These are phyloP conservation scores for Gnaphalium uliginosum DNA, from an alignment of 129 eudicot genomes.

Conservation along the genomic window DNA sequence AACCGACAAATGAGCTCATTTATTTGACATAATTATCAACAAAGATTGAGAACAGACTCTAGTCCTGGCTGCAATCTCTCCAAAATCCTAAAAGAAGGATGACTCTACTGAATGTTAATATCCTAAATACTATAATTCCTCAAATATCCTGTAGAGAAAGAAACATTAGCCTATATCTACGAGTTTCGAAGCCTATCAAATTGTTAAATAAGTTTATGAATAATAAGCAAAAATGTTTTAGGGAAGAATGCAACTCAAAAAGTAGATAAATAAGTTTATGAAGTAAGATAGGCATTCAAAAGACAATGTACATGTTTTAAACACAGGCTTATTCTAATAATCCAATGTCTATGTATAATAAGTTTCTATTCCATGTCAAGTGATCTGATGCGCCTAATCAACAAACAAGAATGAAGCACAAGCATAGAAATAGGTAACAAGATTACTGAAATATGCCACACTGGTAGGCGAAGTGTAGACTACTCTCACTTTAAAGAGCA, in stretches of 20 bases:
- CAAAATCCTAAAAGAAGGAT: not conserved
- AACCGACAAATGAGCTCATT: not conserved
- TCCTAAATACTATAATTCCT: not conserved
- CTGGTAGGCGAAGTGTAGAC: not conserved
- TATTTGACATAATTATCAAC: not conserved
- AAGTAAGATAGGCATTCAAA: not conserved
- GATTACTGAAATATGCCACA: not conserved
- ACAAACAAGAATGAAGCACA: not conserved
- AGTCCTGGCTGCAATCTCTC: constrained; percentile 1
- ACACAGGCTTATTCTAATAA: not conserved
- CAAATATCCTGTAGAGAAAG: not conserved
- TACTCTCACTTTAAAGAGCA: not conserved
- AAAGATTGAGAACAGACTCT: not conserved
- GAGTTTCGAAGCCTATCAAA: not conserved
- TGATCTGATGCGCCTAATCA: not conserved
- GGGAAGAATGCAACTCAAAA: not conserved
- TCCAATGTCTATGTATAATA: not conserved
- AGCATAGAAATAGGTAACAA: not conserved
- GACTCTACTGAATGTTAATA: not conserved
- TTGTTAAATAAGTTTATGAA: not conserved
- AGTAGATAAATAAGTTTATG: not conserved
- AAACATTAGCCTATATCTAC: not conserved
- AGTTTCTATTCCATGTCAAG: not conserved
- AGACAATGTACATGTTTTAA: not conserved
- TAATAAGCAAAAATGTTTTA: not conserved